phyloP scores from a whole-genome alignment of 805 yeast species.

The Zygotorulaspora florentina region DNA sequence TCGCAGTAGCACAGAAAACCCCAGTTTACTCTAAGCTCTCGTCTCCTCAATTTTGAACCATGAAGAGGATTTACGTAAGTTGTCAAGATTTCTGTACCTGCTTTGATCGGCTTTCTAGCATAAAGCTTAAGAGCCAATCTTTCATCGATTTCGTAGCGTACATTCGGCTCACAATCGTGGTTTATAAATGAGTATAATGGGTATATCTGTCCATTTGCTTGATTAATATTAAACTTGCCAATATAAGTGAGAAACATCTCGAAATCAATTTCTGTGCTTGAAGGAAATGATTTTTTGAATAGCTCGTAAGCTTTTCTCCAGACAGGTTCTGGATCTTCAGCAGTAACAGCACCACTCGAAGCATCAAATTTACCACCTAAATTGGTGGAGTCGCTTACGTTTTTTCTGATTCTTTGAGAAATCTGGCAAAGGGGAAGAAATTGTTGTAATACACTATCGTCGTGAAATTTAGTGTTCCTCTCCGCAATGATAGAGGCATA shows the following conservation, averaged over 20 bases:
- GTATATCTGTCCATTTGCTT: constrained; percentile 59
- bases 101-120: constrained; percentile 53
- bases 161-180: constrained; percentile 73
- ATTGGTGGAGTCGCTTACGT: constrained; percentile 51
- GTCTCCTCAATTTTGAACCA: constrained; percentile 57
- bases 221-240: constrained; percentile 74
- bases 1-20: constrained; percentile 70
- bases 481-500: constrained; percentile 40
- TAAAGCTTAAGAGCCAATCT: constrained; percentile 51
- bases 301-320: constrained; percentile 57
- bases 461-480: constrained; percentile 37
- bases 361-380: constrained; percentile 41
- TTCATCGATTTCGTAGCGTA: constrained; percentile 45
- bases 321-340: constrained; percentile 29
- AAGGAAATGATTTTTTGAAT: constrained; percentile 47
- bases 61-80: constrained; percentile 67
- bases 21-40: constrained; percentile 68
- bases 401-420: constrained; percentile 60
- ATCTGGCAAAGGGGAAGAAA: constrained; percentile 64
- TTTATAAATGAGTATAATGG: constrained; percentile 66
- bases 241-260: constrained; percentile 56
- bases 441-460: constrained; percentile 41
- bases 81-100: constrained; percentile 65
- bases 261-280: constrained; percentile 36
- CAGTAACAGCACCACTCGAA: constrained; percentile 43